Conservation (phyloP, 495 filamentous ascomycete species). For the Astrothelium macrocarpum region DNA sequence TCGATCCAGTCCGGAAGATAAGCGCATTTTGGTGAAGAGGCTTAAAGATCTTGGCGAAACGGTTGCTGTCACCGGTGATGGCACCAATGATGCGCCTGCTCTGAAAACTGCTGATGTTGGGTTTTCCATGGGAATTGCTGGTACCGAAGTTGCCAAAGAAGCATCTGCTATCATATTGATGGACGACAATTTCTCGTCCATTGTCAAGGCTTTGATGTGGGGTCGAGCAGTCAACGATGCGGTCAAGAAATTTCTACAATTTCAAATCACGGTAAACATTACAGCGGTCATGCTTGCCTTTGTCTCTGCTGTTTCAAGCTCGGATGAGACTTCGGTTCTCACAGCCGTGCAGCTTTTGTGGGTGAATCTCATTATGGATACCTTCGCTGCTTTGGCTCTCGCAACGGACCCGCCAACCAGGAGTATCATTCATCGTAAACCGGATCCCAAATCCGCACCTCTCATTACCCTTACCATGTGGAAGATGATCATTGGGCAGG, state of each 20-base stretch:
- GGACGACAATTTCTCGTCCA: conserved; percentile 89
- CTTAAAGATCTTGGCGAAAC: conserved; percentile 81
- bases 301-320: conserved; percentile 62
- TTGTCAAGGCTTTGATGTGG: conserved; percentile 82
- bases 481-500: conserved; percentile 89
- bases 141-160: conserved; percentile 88
- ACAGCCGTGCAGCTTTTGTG: conserved; percentile 81
- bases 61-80: conserved; percentile 88
- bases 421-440: conserved; percentile 60
- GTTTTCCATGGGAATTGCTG: conserved; percentile 85
- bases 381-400: conserved; percentile 86
- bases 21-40: conserved; percentile 65
- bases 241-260: conserved; percentile 87
- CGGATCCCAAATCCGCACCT: conserved; percentile 65
- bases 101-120: conserved; percentile 82
- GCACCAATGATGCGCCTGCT: conserved; percentile 85
- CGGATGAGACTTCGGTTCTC: conserved; percentile 59
- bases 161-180: conserved; percentile 90
- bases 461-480: conserved; percentile 77
- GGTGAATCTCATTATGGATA: conserved; percentile 94
- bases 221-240: conserved; percentile 82
- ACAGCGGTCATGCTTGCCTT: conserved; percentile 80
- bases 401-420: conserved; percentile 73
- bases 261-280: conserved; percentile 88
- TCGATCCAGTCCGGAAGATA: conserved; percentile 76